Evolutionary conservation across 805 yeast species (phyloP).

Genomic region (Candida verbasci): DNA sequence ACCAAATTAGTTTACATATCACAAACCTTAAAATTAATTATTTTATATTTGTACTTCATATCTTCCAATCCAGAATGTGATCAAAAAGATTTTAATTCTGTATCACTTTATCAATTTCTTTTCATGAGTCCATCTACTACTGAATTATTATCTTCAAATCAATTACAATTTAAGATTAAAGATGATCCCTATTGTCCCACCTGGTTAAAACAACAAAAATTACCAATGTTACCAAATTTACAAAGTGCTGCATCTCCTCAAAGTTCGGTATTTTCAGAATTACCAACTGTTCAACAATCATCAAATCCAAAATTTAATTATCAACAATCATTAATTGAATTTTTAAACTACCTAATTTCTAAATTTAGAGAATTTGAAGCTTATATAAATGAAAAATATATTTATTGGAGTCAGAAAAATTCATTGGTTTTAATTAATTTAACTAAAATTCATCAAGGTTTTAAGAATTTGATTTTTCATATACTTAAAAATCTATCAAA

Average conservation of each 20-base stretch:
- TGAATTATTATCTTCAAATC: too few relatives aligned
- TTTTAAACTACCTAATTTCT: constrained; percentile 5
- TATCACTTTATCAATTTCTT: too few relatives aligned
- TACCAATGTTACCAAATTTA: constrained; percentile 1
- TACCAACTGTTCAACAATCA: background rate
- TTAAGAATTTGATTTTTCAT: constrained; percentile 2
- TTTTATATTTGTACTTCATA: too few relatives aligned
- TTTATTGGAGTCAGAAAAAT: constrained; percentile 1
- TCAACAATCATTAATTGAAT: constrained; percentile 6
- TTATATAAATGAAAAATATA: background rate
- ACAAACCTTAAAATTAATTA: too few relatives aligned
- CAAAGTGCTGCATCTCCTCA: background rate
- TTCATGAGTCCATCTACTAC: too few relatives aligned
- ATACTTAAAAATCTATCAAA: constrained; percentile 4
- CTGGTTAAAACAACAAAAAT: constrained; percentile 5
- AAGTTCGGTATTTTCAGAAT: constrained; percentile 1
- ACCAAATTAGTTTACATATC: background rate
- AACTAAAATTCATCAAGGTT: background rate
- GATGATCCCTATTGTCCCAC: constrained; percentile 8
- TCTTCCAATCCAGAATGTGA: too few relatives aligned
- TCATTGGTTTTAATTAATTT: constrained; percentile 1
- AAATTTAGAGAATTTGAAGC: constrained; percentile 5
- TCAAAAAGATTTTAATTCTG: too few relatives aligned
- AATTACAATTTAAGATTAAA: background rate
- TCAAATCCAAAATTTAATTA: constrained; percentile 2